phyloP scores from a whole-genome alignment of 2,329 filamentous ascomycete genomes.

The Aspergillus caelatus region DNA sequence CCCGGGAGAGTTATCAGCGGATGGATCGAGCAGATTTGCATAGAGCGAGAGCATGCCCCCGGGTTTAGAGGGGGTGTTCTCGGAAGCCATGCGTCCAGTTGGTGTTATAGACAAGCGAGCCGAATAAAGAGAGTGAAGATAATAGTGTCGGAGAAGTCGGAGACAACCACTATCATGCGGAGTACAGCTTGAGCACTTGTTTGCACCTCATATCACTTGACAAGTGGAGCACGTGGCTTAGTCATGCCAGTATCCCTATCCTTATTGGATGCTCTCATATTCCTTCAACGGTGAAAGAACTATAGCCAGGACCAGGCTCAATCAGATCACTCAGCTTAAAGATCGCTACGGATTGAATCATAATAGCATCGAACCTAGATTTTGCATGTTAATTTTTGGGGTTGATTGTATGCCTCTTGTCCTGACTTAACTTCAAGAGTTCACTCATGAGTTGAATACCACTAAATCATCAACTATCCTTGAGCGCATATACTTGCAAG shows the following conservation, averaged over 20 bases:
- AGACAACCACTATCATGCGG: constrained; percentile 1
- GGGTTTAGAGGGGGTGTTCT: constrained; percentile 35
- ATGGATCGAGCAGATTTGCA: constrained; percentile 73
- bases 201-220: constrained; percentile 2
- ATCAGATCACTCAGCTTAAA: neutral
- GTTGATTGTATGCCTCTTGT: neutral
- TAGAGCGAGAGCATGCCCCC: constrained; percentile 71
- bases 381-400: neutral
- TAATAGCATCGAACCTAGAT: neutral
- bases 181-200: neutral
- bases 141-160: neutral
- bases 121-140: neutral
- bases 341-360: neutral
- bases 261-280: neutral
- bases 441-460: neutral
- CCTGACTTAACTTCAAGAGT: neutral
- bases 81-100: constrained; percentile 31
- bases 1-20: constrained; percentile 48
- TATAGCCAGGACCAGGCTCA: neutral
- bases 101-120: neutral
- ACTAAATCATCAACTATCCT: neutral
- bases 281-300: neutral
- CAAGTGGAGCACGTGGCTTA: neutral
- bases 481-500: neutral
- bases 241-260: neutral